Evolutionary conservation across 2,329 filamentous ascomycete species (phyloP).

Genomic region (Harringtonia lauricola): DNA sequence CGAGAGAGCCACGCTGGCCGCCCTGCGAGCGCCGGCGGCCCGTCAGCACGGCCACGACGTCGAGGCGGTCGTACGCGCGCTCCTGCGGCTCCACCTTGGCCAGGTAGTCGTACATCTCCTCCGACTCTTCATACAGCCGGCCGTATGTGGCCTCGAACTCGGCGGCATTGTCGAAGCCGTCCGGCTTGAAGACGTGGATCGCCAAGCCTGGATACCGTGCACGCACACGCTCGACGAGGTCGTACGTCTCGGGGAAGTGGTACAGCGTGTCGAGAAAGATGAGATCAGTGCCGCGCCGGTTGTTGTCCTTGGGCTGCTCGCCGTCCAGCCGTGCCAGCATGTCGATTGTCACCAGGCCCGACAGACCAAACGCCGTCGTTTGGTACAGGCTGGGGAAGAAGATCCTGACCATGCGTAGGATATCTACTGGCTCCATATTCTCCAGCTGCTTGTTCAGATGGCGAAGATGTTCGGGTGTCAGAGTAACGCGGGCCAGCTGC

Average conservation of each 20-base stretch:
- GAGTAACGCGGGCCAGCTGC: conserved; percentile 66
- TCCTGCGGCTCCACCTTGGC: conserved; percentile 97
- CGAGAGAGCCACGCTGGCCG: conserved; percentile 79
- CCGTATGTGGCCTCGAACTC: conserved; percentile 81
- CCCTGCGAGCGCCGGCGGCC: conserved; percentile 88
- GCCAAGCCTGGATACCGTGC: conserved; percentile 66
- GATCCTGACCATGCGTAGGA: conserved; percentile 84
- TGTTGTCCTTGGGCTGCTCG: conserved; percentile 31
- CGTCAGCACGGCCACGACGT: conserved; percentile 83
- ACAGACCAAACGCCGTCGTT: conserved; percentile 73
- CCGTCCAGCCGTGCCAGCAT: conserved; percentile 68
- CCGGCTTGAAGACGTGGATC: conserved; percentile 84
- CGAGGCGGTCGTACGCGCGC: conserved; percentile 77
- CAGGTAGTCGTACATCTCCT: conserved; percentile 90
- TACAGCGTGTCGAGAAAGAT: conserved; percentile 80
- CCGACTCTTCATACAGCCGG: conserved; percentile 72
- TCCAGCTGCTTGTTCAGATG: conserved; percentile 87
- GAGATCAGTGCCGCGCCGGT: conserved; percentile 40
- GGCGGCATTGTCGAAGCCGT: conserved; percentile 56
- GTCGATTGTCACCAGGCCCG: conserved; percentile 72
- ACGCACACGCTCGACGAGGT: conserved; percentile 63
- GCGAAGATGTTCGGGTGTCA: conserved; percentile 78
- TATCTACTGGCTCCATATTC: conserved; percentile 78
- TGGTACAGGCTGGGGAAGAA: conserved; percentile 85
- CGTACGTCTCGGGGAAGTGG: conserved; percentile 69